These are phyloP conservation scores for Brasenia schreberi DNA, from an alignment of 164 flowering plant species.

Conservation along the genomic window DNA sequence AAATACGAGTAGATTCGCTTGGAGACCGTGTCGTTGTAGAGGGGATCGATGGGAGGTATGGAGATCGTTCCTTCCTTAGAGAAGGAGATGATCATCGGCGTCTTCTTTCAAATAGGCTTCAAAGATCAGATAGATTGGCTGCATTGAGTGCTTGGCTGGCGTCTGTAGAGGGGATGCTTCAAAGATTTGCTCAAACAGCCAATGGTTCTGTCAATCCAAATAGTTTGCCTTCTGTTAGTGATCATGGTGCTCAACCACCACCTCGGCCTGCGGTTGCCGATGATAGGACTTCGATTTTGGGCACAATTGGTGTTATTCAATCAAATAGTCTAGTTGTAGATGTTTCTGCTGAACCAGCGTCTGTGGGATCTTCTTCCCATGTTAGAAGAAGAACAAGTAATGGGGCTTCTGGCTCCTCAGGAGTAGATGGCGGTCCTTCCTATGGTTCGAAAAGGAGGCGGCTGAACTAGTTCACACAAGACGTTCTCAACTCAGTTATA, in stretches of 20 bases:
- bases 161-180: conserved; percentile 9
- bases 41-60: conserved; percentile 6
- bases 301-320: conserved; percentile 27
- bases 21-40: conserved; percentile 3
- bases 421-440: conserved; percentile 16
- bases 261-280: conserved; percentile 2
- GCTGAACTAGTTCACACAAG: conserved; percentile 12
- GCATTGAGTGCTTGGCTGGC: conserved; percentile 10
- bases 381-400: conserved; percentile 14
- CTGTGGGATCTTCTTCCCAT: conserved; percentile 18
- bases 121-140: conserved; percentile 16
- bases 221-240: conserved; percentile 2
- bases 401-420: conserved; percentile 12
- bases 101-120: conserved; percentile 4
- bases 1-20: conserved; percentile 5
- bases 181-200: conserved; percentile 1
- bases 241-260: conserved; percentile 1
- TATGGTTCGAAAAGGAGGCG: conserved; percentile 13
- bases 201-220: conserved; percentile 5
- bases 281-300: conserved; percentile 22
- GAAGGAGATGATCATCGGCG: conserved; percentile 12
- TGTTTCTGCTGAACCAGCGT: conserved; percentile 13
- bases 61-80: conserved; percentile 9
- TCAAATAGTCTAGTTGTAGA: conserved; percentile 13
- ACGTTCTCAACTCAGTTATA: neutral